These are phyloP conservation scores for Arthromyces matolae DNA, from an alignment of 768 basidiomycete genomes.

Conservation along the genomic window DNA sequence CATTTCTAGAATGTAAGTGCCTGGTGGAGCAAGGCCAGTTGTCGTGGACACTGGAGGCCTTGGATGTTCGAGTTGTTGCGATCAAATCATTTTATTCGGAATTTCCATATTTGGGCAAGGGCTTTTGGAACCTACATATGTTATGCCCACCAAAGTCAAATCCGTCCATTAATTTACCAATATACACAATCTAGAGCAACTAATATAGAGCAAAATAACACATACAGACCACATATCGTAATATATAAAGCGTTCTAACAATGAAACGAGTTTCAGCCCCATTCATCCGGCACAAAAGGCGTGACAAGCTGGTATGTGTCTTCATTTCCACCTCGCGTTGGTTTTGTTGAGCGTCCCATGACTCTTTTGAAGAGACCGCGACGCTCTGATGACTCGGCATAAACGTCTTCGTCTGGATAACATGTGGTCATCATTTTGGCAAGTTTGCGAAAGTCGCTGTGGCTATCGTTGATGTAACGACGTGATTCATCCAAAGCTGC, in stretches of 20 bases:
- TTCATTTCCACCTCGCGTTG: conserved; percentile 59
- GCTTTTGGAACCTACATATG: too few relatives aligned
- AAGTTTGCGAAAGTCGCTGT: conserved; percentile 59
- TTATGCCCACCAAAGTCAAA: too few relatives aligned
- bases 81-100: too few relatives aligned
- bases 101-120: too few relatives aligned
- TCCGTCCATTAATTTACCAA: too few relatives aligned
- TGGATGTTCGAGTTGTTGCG: too few relatives aligned
- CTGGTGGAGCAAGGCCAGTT: too few relatives aligned
- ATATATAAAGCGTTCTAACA: not conserved
- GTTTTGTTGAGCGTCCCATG: conserved; percentile 46
- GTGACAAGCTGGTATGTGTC: conserved; percentile 82
- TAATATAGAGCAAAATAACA: not conserved
- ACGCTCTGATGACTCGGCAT: conserved; percentile 29
- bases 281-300: conserved; percentile 76
- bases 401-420: conserved; percentile 47
- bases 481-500: conserved; percentile 69
- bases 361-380: conserved; percentile 58
- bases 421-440: conserved; percentile 66
- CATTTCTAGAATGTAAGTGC: conserved; percentile 11
- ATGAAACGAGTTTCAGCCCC: conserved; percentile 39
- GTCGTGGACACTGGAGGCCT: too few relatives aligned
- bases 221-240: not conserved
- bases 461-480: conserved; percentile 52
- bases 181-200: too few relatives aligned